Base-by-base conservation (phyloP, 441 rosid species). In the Gossypium davidsonii region DNA sequence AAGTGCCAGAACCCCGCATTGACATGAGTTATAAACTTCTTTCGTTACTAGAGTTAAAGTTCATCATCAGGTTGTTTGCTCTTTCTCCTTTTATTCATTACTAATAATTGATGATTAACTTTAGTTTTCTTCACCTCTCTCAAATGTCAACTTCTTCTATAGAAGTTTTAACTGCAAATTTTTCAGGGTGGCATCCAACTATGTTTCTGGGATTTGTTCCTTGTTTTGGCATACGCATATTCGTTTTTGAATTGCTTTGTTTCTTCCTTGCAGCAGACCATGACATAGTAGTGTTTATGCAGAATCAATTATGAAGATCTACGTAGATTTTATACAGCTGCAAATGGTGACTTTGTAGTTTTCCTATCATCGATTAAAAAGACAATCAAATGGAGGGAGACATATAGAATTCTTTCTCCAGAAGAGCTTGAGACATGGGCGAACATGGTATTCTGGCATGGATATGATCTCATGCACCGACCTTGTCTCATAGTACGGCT, bases 371-470 rank as follows among this genome's bases (percentile, higher is more conserved):
- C 97, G 20, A 72, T 94, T 39, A 94, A 94, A 83, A 94, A 85
- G 83, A 92, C 99, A 58, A 83, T 94, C 74, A 87, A 72, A 26
- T 94, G 99, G 99, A 92, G 99, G 80, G 94, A 89, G 80, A 88
- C 91, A 15, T 94, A 88, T 70, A 78, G 85, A 76, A 82, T 93
- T 74, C 89, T 94, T 73, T 84, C 96, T 1, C 91, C 83, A 75
- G 87, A 90, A 74, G 99, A 92, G 80, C 97, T 94, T 73, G 86
- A 80, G 76, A 77, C 73, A 56, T 94, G 99, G 97, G 89, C 94
- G 49, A 80, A 82, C 79, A 64, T 94, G 83, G 87, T 91, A 26
- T 94, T 94, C 78, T 94, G 99, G 99, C 99, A 94, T 87, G 97
- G 97, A 69, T 81, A 73, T 83, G 99, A 94, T 80, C 74, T 84